phyloP scores from a whole-genome alignment of 768 basidiomycete genomes.

The Trametes villosa region DNA sequence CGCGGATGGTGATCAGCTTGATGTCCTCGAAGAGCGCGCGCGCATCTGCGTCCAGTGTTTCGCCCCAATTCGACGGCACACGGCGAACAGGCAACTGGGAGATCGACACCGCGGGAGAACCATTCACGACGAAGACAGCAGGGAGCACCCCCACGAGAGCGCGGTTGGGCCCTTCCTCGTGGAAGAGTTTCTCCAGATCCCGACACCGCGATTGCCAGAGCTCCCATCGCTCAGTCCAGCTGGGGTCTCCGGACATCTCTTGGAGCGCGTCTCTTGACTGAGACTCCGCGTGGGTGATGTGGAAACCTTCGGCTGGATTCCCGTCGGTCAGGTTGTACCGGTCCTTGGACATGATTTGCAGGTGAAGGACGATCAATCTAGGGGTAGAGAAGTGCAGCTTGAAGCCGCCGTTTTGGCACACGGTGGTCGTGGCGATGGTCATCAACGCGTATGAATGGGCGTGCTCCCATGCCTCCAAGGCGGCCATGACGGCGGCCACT shows the following conservation, averaged over 20 bases:
- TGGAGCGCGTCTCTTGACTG: too few relatives aligned
- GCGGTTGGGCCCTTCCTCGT: neutral
- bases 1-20: neutral
- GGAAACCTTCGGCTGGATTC: too few relatives aligned
- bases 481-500: neutral
- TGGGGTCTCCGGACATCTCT: neutral
- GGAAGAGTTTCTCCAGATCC: neutral
- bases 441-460: constrained; percentile 1
- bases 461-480: neutral
- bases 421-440: neutral
- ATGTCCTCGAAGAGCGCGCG: constrained; percentile 2
- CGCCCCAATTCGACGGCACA: neutral
- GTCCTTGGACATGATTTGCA: neutral
- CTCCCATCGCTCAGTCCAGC: neutral
- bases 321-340: too few relatives aligned
- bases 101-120: neutral
- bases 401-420: neutral
- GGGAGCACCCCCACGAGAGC: constrained; percentile 1
- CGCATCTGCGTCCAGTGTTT: neutral
- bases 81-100: too few relatives aligned
- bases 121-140: neutral
- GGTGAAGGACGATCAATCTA: neutral
- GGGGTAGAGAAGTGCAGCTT: neutral
- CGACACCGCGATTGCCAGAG: neutral
- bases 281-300: too few relatives aligned